Evolutionary conservation across 2,329 filamentous ascomycete genomes (phyloP).

Genomic region (Colletotrichum truncatum): DNA sequence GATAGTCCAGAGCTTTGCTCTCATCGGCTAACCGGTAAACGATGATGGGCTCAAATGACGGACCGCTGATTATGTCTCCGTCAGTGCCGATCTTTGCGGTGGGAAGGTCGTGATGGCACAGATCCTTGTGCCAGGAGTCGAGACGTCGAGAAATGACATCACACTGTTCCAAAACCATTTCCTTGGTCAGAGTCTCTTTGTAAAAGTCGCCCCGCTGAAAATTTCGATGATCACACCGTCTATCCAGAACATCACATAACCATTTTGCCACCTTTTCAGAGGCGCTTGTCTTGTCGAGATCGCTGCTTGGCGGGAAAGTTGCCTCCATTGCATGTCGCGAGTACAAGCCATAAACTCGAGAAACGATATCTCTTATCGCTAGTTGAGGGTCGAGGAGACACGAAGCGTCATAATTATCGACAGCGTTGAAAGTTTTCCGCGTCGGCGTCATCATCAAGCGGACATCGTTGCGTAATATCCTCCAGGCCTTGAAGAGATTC

Average conservation of each 20-base stretch:
- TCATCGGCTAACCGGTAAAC: conserved; percentile 2
- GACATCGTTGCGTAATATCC: conserved; percentile 16
- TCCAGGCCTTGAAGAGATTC: conserved; percentile 24
- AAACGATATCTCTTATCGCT: conserved; percentile 15
- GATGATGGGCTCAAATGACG: conserved; percentile 10
- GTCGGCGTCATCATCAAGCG: conserved; percentile 4
- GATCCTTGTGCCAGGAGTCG: conserved; percentile 2
- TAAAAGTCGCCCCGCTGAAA: conserved; percentile 6
- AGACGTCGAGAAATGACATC: not conserved
- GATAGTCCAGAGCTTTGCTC: conserved; percentile 3
- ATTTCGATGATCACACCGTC: conserved; percentile 1
- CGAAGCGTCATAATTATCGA: conserved; percentile 5
- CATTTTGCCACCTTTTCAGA: conserved; percentile 19
- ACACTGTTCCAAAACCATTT: not conserved
- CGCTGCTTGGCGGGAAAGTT: not conserved
- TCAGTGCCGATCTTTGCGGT: not conserved
- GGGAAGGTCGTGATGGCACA: conserved; percentile 16
- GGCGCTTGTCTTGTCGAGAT: not conserved
- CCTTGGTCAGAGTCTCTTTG: not conserved
- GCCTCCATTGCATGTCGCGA: conserved; percentile 13
- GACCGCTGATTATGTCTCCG: not conserved
- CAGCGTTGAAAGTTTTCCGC: not conserved
- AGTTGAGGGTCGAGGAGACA: conserved; percentile 16
- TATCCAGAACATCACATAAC: not conserved
- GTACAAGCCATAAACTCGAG: not conserved